Percentiles rank a stretch among this genome's conserved stretches.
Evolutionary conservation across 2,329 filamentous ascomycete genomes (phyloP).

Genomic region (Cladosporium sp.): DNA sequence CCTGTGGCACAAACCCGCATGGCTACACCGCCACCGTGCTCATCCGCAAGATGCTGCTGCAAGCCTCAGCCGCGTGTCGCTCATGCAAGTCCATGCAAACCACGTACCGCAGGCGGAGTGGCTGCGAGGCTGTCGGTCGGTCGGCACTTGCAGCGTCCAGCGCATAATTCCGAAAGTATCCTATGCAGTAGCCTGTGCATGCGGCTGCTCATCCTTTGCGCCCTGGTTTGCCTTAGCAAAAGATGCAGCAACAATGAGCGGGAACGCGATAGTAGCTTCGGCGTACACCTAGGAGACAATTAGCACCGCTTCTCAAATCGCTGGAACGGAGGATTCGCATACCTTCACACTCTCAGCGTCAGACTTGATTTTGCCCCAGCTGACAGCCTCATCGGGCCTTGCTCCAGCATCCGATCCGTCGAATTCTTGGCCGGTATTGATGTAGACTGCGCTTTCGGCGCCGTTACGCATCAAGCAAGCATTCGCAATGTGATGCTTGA

Average conservation of each 20-base stretch:
- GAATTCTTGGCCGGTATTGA: constrained; percentile 96
- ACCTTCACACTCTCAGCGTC: constrained; percentile 88
- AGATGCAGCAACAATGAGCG: constrained; percentile 62
- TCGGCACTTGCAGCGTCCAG: not conserved
- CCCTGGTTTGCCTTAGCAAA: constrained; percentile 47
- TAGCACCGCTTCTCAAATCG: not conserved
- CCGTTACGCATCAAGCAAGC: constrained; percentile 97
- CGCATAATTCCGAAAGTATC: not conserved
- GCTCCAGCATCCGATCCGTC: constrained; percentile 96
- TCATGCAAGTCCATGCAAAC: constrained; percentile 3
- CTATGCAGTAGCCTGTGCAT: not conserved
- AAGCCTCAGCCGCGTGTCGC: constrained; percentile 11
- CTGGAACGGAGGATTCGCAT: constrained; percentile 21
- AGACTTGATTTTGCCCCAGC: constrained; percentile 96
- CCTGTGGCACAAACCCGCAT: not conserved
- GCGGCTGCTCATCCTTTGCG: not conserved
- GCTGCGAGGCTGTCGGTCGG: constrained; percentile 2
- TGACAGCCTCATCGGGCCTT: constrained; percentile 91
- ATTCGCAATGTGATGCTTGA: constrained; percentile 98
- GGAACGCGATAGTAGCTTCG: constrained; percentile 64
- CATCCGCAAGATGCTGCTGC: not conserved
- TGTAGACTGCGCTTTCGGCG: constrained; percentile 92
- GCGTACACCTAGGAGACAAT: constrained; percentile 51
- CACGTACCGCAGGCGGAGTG: not conserved
- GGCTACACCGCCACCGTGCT: not conserved